Conservation (phyloP, 495 filamentous ascomycete species). For the Lophiostoma macrostomum region DNA sequence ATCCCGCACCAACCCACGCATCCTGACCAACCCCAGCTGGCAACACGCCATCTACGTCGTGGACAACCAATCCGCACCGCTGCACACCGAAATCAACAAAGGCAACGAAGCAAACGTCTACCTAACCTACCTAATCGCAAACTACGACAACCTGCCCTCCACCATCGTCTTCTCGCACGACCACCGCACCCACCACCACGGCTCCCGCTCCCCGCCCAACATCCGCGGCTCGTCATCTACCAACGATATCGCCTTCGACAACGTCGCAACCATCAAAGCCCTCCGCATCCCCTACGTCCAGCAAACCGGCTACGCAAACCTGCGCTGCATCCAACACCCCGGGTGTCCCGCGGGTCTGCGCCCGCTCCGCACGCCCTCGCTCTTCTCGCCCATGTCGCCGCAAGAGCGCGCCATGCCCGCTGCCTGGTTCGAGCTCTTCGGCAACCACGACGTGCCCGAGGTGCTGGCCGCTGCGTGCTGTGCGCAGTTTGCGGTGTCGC, state of each 20-base stretch:
- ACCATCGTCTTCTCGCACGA: constrained; percentile 51
- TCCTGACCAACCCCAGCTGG: no score
- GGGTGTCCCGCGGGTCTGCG: constrained; percentile 55
- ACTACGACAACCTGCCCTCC: constrained; percentile 48
- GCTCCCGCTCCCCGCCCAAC: constrained; percentile 42
- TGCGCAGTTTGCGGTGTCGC: constrained; percentile 66
- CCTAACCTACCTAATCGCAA: constrained; percentile 51
- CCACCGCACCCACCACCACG: constrained; percentile 38
- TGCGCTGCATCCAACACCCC: constrained; percentile 49
- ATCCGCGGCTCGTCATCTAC: constrained; percentile 33
- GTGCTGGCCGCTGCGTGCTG: constrained; percentile 60
- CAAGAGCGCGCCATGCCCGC: constrained; percentile 20
- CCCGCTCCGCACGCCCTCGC: constrained; percentile 37
- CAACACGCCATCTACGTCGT: no score
- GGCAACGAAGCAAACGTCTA: constrained; percentile 59
- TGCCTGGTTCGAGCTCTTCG: constrained; percentile 19
- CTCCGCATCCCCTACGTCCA: constrained; percentile 34
- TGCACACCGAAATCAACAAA: no score
- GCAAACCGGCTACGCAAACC: constrained; percentile 48
- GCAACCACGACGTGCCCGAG: constrained; percentile 12
- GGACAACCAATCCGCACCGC: no score
- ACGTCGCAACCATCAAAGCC: constrained; percentile 17
- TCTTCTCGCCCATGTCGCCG: constrained; percentile 1
- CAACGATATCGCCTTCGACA: constrained; percentile 37
- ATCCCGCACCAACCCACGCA: no score